Conservation (phyloP, 148 eudicot genomes). For the Arctostaphylos glauca region DNA sequence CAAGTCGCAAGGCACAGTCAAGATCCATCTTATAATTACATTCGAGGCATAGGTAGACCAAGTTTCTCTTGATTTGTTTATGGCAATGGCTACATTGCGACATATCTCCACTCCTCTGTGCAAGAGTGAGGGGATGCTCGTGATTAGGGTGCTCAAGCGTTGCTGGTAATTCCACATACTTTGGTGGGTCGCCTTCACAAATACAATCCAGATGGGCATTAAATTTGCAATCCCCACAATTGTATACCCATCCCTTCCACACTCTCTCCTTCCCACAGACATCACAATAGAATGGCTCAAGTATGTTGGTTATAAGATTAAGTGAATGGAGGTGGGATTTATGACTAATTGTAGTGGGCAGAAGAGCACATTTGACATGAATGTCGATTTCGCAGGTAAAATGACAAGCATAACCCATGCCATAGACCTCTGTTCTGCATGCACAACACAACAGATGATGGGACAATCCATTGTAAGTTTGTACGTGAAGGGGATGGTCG, state of each 20-base stretch:
- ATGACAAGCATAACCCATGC: neutral
- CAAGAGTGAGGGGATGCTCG: neutral
- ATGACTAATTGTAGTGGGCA: neutral
- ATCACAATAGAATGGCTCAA: neutral
- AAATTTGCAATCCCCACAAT: neutral
- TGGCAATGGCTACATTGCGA: neutral
- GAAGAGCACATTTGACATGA: neutral
- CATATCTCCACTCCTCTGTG: neutral
- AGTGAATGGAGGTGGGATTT: neutral
- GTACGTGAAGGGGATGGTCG: neutral
- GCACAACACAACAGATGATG: neutral
- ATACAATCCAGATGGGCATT: neutral
- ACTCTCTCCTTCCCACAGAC: neutral
- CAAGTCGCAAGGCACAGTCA: neutral
- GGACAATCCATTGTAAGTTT: neutral
- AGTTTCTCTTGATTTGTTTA: neutral
- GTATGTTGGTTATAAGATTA: neutral
- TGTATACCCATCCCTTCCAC: neutral
- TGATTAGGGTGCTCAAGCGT: neutral
- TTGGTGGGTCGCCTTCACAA: neutral
- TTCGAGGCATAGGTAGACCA: neutral
- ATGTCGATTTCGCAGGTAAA: neutral
- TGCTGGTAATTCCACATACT: neutral
- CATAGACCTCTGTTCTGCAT: neutral
- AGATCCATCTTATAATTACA: neutral